phyloP scores from a whole-genome alignment of 1,284 basidiomycete species.

The Sphaerobolus stellatus region DNA sequence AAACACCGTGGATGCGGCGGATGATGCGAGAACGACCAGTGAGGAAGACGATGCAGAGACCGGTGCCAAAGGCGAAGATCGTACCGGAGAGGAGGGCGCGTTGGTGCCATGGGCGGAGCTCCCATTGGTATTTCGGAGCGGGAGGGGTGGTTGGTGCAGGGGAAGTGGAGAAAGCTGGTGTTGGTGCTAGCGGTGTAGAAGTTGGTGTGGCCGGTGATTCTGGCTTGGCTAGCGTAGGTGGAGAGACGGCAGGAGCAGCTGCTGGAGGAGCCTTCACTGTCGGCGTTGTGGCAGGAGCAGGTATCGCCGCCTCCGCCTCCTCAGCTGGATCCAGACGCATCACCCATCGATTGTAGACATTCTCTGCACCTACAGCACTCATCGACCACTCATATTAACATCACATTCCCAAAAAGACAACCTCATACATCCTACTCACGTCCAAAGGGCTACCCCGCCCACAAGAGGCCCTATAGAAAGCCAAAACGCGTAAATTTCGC shows the following conservation, averaged over 20 bases:
- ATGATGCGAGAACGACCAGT: slow-evolving; percentile 8
- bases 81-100: slow-evolving; percentile 3
- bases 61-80: slow-evolving; percentile 6
- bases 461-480: slow-evolving; percentile 5
- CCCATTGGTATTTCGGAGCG: background rate
- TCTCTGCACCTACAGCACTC: slow-evolving; percentile 9
- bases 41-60: slow-evolving; percentile 7
- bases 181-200: no score
- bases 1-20: slow-evolving; percentile 2
- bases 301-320: background rate
- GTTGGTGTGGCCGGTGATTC: no score
- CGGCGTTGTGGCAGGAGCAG: background rate
- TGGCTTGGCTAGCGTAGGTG: no score
- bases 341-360: slow-evolving; percentile 5
- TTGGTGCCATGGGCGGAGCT: slow-evolving; percentile 6
- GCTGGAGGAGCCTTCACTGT: background rate
- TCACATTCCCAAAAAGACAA: no score
- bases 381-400: background rate
- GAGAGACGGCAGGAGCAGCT: no score
- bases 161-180: no score
- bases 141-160: background rate
- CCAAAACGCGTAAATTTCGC: background rate
- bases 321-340: slow-evolving; percentile 1
- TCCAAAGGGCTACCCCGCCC: slow-evolving; percentile 7
- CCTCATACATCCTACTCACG: no score